Conservation (phyloP, 2,329 filamentous ascomycete genomes). For the Clarireedia paspali region DNA sequence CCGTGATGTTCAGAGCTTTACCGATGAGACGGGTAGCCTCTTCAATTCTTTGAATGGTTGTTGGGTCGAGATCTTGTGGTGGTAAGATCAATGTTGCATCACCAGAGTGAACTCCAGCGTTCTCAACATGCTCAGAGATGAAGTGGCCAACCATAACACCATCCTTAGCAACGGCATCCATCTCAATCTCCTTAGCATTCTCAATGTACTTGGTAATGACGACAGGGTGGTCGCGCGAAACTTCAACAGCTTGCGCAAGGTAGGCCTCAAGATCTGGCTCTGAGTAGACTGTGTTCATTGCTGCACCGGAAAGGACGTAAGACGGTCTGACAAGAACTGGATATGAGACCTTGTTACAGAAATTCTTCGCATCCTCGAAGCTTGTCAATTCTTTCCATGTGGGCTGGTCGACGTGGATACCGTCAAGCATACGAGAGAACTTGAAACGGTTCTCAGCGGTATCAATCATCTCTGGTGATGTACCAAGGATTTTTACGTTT, state of each 20-base stretch:
- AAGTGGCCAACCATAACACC: conserved; percentile 87
- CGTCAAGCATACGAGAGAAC: conserved; percentile 95
- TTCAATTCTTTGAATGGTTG: conserved; percentile 80
- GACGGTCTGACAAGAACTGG: conserved; percentile 90
- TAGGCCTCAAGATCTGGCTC: conserved; percentile 89
- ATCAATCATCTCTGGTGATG: conserved; percentile 89
- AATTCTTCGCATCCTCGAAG: conserved; percentile 77
- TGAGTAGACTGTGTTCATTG: conserved; percentile 93
- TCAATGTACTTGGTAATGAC: conserved; percentile 99
- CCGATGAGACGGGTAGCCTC: conserved; percentile 94
- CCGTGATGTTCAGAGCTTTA: conserved; percentile 93
- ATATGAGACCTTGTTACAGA: conserved; percentile 79
- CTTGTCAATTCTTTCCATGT: conserved; percentile 97
- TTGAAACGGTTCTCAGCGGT: conserved; percentile 97
- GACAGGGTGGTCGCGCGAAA: conserved; percentile 96
- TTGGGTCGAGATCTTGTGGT: conserved; percentile 68
- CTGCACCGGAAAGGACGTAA: conserved; percentile 94
- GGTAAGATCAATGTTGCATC: conserved; percentile 93
- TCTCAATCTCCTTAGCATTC: conserved; percentile 91
- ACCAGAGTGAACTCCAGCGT: conserved; percentile 95
- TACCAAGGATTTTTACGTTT: conserved; percentile 84
- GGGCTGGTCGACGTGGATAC: conserved; percentile 92
- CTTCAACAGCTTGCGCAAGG: conserved; percentile 79
- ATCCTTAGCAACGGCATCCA: conserved; percentile 81
- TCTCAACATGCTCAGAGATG: conserved; percentile 91